These are phyloP conservation scores for Ascochyta viciae-villosae DNA, from an alignment of 2,329 filamentous ascomycete species.

Conservation along the genomic window DNA sequence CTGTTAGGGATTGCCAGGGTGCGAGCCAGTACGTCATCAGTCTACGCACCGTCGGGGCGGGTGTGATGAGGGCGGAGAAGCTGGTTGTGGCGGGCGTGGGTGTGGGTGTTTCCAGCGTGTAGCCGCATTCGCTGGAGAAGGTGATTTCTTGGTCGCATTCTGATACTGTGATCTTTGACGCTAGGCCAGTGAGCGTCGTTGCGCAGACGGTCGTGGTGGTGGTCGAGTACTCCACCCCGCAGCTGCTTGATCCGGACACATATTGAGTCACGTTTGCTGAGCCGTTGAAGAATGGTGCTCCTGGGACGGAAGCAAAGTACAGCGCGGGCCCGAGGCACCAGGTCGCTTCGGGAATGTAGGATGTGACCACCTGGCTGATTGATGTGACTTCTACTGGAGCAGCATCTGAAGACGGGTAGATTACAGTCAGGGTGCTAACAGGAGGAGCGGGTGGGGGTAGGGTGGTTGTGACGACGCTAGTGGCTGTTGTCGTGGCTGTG, in stretches of 20 bases:
- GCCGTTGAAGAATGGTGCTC: constrained; percentile 49
- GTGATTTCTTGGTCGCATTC: constrained; percentile 55
- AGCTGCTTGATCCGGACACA: constrained; percentile 39
- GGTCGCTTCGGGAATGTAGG: constrained; percentile 52
- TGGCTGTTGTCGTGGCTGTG: constrained; percentile 11
- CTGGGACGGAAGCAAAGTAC: constrained; percentile 42
- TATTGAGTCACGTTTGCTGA: constrained; percentile 38
- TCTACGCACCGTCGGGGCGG: constrained; percentile 47
- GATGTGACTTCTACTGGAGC: constrained; percentile 49
- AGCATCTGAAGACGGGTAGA: constrained; percentile 54
- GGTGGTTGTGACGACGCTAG: constrained; percentile 9
- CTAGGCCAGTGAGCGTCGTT: constrained; percentile 53
- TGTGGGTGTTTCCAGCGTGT: constrained; percentile 49
- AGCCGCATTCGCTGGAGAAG: constrained; percentile 56
- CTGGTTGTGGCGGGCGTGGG: constrained; percentile 26
- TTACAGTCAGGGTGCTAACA: constrained; percentile 41
- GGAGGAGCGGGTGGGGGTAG: constrained; percentile 1
- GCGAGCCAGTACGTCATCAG: constrained; percentile 55
- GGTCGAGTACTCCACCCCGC: constrained; percentile 51
- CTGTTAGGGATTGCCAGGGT: constrained; percentile 53
- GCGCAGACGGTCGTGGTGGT: constrained; percentile 54
- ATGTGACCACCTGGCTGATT: constrained; percentile 54
- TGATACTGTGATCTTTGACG: constrained; percentile 50
- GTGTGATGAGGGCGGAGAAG: constrained; percentile 39
- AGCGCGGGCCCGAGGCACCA: constrained; percentile 52